Evolutionary conservation across 2,329 filamentous ascomycete genomes (phyloP).

Genomic region (Fusarium nanum): DNA sequence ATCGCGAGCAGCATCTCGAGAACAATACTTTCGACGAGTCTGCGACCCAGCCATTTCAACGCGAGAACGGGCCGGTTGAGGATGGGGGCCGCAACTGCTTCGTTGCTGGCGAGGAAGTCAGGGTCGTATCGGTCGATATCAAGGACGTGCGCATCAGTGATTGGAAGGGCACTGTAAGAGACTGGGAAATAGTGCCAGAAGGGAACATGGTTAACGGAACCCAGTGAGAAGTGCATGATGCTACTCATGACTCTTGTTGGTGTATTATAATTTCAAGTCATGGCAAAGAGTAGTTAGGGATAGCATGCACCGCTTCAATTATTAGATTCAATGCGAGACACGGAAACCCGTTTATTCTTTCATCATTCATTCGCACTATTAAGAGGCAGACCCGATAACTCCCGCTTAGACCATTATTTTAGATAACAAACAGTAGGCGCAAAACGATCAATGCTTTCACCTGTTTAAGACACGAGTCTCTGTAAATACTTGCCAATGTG

Average conservation of each 20-base stretch:
- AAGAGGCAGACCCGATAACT: conserved; percentile 5
- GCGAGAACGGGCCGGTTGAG: conserved; percentile 53
- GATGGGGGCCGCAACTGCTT: conserved; percentile 73
- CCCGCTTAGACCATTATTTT: conserved; percentile 8
- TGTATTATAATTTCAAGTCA: conserved; percentile 17
- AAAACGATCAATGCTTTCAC: conserved; percentile 1
- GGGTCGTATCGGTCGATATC: conserved; percentile 88
- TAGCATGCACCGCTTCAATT: not conserved
- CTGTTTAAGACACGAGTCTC: not conserved
- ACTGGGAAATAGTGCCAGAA: conserved; percentile 69
- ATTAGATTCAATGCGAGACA: not conserved
- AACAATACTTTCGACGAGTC: conserved; percentile 88
- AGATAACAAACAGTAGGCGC: not conserved
- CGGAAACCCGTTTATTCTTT: not conserved
- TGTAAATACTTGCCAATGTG: not conserved
- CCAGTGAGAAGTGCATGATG: conserved; percentile 32
- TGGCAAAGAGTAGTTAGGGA: not conserved
- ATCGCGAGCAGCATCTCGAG: conserved; percentile 83
- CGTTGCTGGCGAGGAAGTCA: conserved; percentile 83
- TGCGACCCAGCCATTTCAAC: conserved; percentile 49
- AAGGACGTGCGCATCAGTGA: conserved; percentile 89
- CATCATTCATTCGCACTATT: not conserved
- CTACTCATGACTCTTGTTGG: not conserved
- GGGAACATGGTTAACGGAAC: conserved; percentile 56
- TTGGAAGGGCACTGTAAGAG: conserved; percentile 93